Evolutionary conservation across 352 stramenopile genomes (phyloP), one percentile per base, ranked within the genome.

Genomic region (Globisporangium nunn): DNA sequence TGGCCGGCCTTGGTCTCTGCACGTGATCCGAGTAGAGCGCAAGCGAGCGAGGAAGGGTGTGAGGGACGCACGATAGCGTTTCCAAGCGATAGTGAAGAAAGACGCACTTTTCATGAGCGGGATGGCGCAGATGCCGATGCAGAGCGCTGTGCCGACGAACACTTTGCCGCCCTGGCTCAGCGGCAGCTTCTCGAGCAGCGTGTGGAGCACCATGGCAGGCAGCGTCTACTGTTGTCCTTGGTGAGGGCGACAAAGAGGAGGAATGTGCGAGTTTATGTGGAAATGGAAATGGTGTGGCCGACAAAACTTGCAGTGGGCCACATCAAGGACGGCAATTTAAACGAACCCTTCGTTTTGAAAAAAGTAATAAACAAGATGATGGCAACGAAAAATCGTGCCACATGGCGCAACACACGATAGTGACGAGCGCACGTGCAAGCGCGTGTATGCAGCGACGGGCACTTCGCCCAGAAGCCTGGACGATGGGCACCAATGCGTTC

Each of bases 1-100:
- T 92, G 81, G 45, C 81, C 81, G 35, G 81, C 69, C 63, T 89
- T 88, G 60, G 78, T 87, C 59, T 89, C 80, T 91, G 54, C 39
- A 37, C 15, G 3, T n/a, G 15, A 46, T n/a, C 60, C 33, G 23
- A 63, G 40, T 35, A 33, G 18, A 28, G 31, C 6, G 33, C 8
- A 8, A 37, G 28, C 23, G 51, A 23, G 23, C 23, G 23, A 23
- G 23, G 23, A 23, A 23, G 15, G 17, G 10, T 8, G 4, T 14
- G 17, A 43, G 15, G 31, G 47, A 23, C 23, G 23, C 23, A 23
- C 23, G 18, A 52, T n/a, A 62, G 17, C 18, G 52, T 23, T 23
- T 23, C 23, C 23, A 23, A 23, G 23, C 23, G 23, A 23, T 23
- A 23, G 23, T 23, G 18, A 15, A 35, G 10, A 45, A 39, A 10